These are phyloP conservation scores for Durusdinium trenchii DNA, from an alignment of 73 alveolate genomes.

Conservation along the genomic window DNA sequence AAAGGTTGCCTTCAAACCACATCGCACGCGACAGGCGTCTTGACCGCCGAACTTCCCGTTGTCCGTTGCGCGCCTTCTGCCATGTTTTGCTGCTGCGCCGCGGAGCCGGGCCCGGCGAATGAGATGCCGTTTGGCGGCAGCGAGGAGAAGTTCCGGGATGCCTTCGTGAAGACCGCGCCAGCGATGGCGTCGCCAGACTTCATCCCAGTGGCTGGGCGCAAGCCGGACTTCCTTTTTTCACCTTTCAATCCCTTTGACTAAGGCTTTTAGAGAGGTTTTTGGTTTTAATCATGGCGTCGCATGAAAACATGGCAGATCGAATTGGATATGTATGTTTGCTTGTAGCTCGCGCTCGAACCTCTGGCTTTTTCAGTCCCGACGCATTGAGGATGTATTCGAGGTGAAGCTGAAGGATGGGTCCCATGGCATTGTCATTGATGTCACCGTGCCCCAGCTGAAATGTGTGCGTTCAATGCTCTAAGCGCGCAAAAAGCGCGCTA, in stretches of 20 bases:
- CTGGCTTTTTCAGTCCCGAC: background rate
- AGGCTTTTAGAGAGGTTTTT: too few relatives aligned
- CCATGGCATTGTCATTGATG: slow-evolving; percentile 52
- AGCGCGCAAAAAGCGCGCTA: background rate
- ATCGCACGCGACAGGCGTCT: too few relatives aligned
- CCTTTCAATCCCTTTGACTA: too few relatives aligned
- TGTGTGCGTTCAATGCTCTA: background rate
- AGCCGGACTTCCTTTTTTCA: too few relatives aligned
- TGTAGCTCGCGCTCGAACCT: too few relatives aligned
- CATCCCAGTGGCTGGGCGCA: background rate
- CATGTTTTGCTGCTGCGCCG: slow-evolving; percentile 69
- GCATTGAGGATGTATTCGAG: slow-evolving; percentile 27
- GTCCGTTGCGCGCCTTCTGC: too few relatives aligned
- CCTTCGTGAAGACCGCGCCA: slow-evolving; percentile 41
- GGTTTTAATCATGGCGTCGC: too few relatives aligned
- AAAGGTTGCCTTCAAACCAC: too few relatives aligned
- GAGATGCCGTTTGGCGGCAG: slow-evolving; percentile 37
- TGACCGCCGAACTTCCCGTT: background rate
- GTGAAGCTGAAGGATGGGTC: slow-evolving; percentile 5
- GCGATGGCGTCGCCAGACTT: slow-evolving; percentile 38
- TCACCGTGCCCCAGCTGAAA: slow-evolving; percentile 49
- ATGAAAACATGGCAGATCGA: too few relatives aligned
- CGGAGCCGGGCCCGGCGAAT: background rate
- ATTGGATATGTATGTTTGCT: too few relatives aligned
- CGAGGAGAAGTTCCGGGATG: slow-evolving; percentile 36